Conservation (phyloP, 148 eudicot genomes). For the Talinum fruticosum region DNA sequence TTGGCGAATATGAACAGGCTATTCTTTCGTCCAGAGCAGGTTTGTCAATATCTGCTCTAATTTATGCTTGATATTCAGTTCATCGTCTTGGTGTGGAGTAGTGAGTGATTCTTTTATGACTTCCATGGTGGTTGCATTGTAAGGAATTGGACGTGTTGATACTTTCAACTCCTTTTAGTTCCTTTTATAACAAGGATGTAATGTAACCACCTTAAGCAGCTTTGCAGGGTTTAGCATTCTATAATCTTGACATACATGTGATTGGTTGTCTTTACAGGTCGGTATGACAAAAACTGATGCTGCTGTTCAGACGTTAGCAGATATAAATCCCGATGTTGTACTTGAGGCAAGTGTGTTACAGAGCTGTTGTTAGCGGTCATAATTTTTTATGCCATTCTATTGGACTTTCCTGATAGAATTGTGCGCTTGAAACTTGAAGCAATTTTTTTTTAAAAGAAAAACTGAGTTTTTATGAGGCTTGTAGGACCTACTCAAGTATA, state of each 20-base stretch:
- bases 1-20: slow-evolving; percentile 99
- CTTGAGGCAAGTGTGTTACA: slow-evolving; percentile 61
- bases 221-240: background rate
- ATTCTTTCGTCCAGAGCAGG: slow-evolving; percentile 99
- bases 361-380: background rate
- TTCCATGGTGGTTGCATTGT: background rate
- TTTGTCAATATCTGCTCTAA: slow-evolving; percentile 15
- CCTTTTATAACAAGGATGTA: no score
- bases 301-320: slow-evolving; percentile 90
- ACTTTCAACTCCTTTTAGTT: no score
- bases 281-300: slow-evolving; percentile 99
- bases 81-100: no score
- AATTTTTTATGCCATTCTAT: background rate
- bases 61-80: no score
- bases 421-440: no score
- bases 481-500: no score
- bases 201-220: background rate
- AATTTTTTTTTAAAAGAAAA: no score
- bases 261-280: slow-evolving; percentile 39
- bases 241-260: background rate
- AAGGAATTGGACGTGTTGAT: no score
- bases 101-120: background rate
- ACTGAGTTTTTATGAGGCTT: no score
- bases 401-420: background rate
- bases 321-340: slow-evolving; percentile 96